Conservation (phyloP, 2,329 filamentous ascomycete species). For the Triangularia verruculosa region DNA sequence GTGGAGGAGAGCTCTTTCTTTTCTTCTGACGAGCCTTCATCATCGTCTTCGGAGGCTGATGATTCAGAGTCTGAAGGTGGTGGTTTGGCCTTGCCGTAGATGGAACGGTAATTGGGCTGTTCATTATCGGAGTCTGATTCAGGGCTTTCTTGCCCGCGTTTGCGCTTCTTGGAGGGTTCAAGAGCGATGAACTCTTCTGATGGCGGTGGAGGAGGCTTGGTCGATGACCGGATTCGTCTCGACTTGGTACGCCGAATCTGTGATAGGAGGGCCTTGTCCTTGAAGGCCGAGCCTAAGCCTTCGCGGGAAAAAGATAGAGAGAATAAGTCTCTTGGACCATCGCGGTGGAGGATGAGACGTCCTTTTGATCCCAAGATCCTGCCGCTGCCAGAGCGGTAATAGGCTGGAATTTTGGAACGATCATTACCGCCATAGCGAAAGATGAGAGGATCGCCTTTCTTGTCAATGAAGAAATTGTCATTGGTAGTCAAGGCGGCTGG, state of each 20-base stretch:
- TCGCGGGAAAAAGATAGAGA: slow-evolving; percentile 45
- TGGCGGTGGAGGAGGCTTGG: not conserved
- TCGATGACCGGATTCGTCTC: slow-evolving; percentile 40
- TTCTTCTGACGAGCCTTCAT: not conserved
- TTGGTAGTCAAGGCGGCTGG: not conserved
- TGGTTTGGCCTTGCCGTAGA: slow-evolving; percentile 53
- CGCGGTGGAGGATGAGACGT: slow-evolving; percentile 64
- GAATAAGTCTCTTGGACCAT: slow-evolving; percentile 56
- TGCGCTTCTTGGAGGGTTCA: slow-evolving; percentile 41
- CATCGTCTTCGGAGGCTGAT: not conserved
- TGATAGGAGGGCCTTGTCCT: slow-evolving; percentile 48
- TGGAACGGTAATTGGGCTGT: slow-evolving; percentile 60
- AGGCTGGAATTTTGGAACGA: slow-evolving; percentile 67
- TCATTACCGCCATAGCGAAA: slow-evolving; percentile 71
- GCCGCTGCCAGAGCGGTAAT: slow-evolving; percentile 66
- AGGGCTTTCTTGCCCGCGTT: slow-evolving; percentile 33
- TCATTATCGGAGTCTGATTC: slow-evolving; percentile 40
- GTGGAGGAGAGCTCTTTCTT: slow-evolving; percentile 35
- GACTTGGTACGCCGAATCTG: slow-evolving; percentile 39
- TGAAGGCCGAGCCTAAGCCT: slow-evolving; percentile 39
- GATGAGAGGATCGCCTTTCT: slow-evolving; percentile 73
- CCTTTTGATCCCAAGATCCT: slow-evolving; percentile 64
- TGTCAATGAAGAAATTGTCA: slow-evolving; percentile 61
- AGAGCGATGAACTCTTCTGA: slow-evolving; percentile 50
- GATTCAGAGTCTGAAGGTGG: slow-evolving; percentile 43